Base-by-base conservation (phyloP, 2,329 filamentous ascomycete species). In the Colletotrichum destructivum region DNA sequence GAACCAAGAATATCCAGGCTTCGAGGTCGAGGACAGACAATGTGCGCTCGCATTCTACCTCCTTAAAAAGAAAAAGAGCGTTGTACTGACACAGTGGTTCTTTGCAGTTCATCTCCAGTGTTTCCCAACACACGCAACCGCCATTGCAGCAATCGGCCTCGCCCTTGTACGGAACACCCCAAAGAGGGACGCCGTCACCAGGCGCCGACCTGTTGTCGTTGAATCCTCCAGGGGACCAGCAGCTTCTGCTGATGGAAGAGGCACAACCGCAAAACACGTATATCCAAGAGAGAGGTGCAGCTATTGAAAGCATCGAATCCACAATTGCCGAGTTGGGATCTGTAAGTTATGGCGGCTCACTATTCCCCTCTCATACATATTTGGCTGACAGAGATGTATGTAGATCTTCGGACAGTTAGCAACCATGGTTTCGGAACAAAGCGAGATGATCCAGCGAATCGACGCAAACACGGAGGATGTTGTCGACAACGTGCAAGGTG, bases 381-480 rank as follows among this genome's bases (percentile, higher is more conserved):
- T 56, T 42, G 31, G 23, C 57, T 71, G 12, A 69, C 35, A n/a
- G 21, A 18, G 13, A 44, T 23, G 8, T 7, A 75, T 40, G 11
- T 40, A 71, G 16, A 98, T 98, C 73, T 98, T 98, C 80, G 94
- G 95, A 11, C 96, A 99, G 82, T 85, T 99, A 61, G 96, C 96
- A 46, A 92, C 94, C 75, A 98, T 99, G 96, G 96, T 99, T 40
- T 94, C 93, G 66, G 96, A 99, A 81, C 96, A 99, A 84, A 94
- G 94, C 73, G 96, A 98, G 83, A 97, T 98, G 93, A 97, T 99
- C 75, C 94, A 98, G 83, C 89, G 96, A 61, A 98, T 98, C 79
- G 96, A 98, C 78, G 96, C 96, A 75, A 98, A 98, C 82, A 98
- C 96, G 1, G 96, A 99, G 79, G 95, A 98, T 77, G 94, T 99